These are phyloP conservation scores for Yamadazyma triangularis DNA, from an alignment of 1,139 yeast species.

Conservation along the genomic window DNA sequence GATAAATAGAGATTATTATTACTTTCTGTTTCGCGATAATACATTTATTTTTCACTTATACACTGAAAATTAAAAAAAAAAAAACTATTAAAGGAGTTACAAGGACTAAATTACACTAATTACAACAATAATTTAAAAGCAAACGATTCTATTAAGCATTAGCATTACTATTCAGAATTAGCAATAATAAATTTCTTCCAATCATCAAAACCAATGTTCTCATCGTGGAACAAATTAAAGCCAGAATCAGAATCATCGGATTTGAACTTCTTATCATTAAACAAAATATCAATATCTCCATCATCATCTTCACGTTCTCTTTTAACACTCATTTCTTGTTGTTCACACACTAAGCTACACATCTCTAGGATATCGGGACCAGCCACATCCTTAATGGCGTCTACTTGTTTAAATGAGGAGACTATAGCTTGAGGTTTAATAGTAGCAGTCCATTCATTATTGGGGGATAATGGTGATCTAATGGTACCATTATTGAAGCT, in stretches of 20 bases:
- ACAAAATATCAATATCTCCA: slow-evolving; percentile 27
- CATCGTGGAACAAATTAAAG: slow-evolving; percentile 22
- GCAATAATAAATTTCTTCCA: slow-evolving; percentile 25
- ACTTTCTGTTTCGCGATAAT: too few relatives aligned
- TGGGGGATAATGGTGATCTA: slow-evolving; percentile 35
- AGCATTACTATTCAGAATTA: too few relatives aligned
- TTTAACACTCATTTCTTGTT: slow-evolving; percentile 12
- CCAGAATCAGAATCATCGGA: slow-evolving; percentile 19
- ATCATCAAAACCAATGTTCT: slow-evolving; percentile 34
- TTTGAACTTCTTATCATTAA: slow-evolving; percentile 33
- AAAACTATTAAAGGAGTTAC: too few relatives aligned
- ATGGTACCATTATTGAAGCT: slow-evolving; percentile 10
- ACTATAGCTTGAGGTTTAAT: slow-evolving; percentile 42
- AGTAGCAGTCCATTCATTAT: slow-evolving; percentile 41
- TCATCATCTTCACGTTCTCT: slow-evolving; percentile 26
- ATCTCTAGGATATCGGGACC: slow-evolving; percentile 26
- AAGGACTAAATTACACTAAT: too few relatives aligned
- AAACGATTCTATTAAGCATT: too few relatives aligned
- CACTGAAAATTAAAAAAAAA: too few relatives aligned
- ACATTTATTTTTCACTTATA: too few relatives aligned
- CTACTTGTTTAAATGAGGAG: slow-evolving; percentile 46
- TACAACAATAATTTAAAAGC: too few relatives aligned
- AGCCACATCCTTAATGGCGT: slow-evolving; percentile 28
- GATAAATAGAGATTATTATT: neutral
- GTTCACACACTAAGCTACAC: slow-evolving; percentile 18